Evolutionary conservation across 768 basidiomycete species (phyloP).

Genomic region (Paxillus involutus): DNA sequence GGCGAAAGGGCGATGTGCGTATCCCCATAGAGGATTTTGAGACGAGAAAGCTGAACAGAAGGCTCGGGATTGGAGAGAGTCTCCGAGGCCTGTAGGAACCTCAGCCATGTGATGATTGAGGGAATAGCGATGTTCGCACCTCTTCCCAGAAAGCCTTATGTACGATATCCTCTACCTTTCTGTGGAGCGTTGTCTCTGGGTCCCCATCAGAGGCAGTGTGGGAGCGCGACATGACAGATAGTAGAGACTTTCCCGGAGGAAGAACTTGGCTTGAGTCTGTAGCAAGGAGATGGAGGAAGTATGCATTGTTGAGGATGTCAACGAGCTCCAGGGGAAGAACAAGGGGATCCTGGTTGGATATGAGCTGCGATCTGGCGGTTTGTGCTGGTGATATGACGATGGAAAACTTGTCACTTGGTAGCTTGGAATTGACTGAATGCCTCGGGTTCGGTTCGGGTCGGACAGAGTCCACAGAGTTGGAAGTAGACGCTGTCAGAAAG

Average conservation of each 20-base stretch:
- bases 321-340: conserved; percentile 56
- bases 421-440: neutral
- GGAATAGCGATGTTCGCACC: conserved; percentile 39
- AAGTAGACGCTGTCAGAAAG: conserved; percentile 12
- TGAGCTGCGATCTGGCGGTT: conserved; percentile 13
- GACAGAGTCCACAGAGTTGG: neutral
- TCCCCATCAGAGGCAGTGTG: conserved; percentile 15
- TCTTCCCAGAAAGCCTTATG: conserved; percentile 76
- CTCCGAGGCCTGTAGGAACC: conserved; percentile 47
- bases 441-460: neutral
- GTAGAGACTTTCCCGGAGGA: conserved; percentile 71
- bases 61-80: conserved; percentile 59
- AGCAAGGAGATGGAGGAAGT: conserved; percentile 68
- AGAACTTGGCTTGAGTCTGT: conserved; percentile 58
- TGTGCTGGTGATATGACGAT: conserved; percentile 15
- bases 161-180: conserved; percentile 46
- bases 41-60: conserved; percentile 55
- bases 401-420: conserved; percentile 9
- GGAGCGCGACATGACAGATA: conserved; percentile 55
- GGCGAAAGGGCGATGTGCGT: conserved; percentile 48
- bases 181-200: conserved; percentile 38
- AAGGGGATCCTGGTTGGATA: conserved; percentile 20
- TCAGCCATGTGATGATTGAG: conserved; percentile 16
- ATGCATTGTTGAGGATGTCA: conserved; percentile 55
- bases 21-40: conserved; percentile 58